Conservation (phyloP, 179 eudicot genomes). For the Silene noctiflora region DNA sequence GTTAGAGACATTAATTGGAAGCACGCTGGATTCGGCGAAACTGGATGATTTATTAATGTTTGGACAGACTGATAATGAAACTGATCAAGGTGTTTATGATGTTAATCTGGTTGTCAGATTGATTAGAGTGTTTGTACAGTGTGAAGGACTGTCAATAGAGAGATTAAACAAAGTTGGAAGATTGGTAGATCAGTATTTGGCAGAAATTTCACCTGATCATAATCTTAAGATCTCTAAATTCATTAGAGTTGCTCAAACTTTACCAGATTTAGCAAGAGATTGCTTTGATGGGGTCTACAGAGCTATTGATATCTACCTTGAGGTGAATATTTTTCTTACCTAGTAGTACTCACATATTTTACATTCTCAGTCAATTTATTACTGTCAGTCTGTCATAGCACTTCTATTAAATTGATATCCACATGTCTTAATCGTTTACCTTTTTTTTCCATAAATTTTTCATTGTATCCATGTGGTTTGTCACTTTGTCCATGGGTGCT, state of each 20-base stretch:
- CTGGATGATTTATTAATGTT: conserved; percentile 65
- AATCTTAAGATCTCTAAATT: conserved; percentile 56
- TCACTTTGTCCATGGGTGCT: too few relatives aligned
- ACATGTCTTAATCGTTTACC: too few relatives aligned
- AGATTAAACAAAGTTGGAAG: conserved; percentile 56
- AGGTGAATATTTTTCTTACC: conserved; percentile 36
- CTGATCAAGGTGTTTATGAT: conserved; percentile 60
- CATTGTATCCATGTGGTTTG: too few relatives aligned
- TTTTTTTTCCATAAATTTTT: too few relatives aligned
- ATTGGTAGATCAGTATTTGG: conserved; percentile 59
- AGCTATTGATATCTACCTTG: conserved; percentile 75
- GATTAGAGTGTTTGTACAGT: conserved; percentile 55
- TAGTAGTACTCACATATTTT: too few relatives aligned
- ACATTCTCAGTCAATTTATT: too few relatives aligned
- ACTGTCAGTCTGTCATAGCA: too few relatives aligned
- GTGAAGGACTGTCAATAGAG: conserved; percentile 26
- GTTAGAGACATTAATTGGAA: conserved; percentile 60
- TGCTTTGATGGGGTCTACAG: conserved; percentile 72
- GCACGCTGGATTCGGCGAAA: conserved; percentile 58
- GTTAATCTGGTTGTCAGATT: conserved; percentile 68
- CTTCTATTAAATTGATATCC: too few relatives aligned
- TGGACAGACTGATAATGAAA: conserved; percentile 24
- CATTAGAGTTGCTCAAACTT: conserved; percentile 53
- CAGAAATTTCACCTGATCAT: conserved; percentile 74
- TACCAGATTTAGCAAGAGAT: conserved; percentile 66